These are phyloP conservation scores for Lodderomyces oxycetoniae DNA, from an alignment of 1,139 yeast genomes.

Conservation along the genomic window DNA sequence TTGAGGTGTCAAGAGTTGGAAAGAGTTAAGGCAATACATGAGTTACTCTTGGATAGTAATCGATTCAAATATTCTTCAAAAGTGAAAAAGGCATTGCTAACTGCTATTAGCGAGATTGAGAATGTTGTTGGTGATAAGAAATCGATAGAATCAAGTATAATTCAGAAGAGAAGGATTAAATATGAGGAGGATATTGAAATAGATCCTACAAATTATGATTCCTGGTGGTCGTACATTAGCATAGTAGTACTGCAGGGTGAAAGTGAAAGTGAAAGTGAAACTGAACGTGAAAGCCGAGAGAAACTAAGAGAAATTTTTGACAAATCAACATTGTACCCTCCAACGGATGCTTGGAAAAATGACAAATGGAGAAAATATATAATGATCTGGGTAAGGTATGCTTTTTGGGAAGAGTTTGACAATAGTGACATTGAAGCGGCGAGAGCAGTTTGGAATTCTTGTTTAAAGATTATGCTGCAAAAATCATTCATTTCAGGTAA, in stretches of 20 bases:
- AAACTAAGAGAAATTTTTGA: slow-evolving; percentile 31
- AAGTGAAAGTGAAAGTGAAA: background rate
- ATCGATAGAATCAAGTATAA: slow-evolving; percentile 49
- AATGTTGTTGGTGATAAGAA: slow-evolving; percentile 57
- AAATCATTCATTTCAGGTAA: slow-evolving; percentile 61
- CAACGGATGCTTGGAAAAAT: slow-evolving; percentile 30
- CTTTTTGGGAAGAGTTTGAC: slow-evolving; percentile 58
- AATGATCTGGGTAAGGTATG: slow-evolving; percentile 64
- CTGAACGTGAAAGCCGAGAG: slow-evolving; percentile 8
- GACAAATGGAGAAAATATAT: slow-evolving; percentile 66
- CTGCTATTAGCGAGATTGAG: slow-evolving; percentile 55
- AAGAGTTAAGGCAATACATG: slow-evolving; percentile 61
- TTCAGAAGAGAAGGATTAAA: slow-evolving; percentile 48
- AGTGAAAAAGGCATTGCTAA: slow-evolving; percentile 38
- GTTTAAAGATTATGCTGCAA: slow-evolving; percentile 53
- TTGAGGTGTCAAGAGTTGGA: slow-evolving; percentile 56
- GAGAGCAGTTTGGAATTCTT: slow-evolving; percentile 46
- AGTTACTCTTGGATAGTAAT: slow-evolving; percentile 38
- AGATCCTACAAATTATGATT: slow-evolving; percentile 60
- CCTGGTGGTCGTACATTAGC: slow-evolving; percentile 75
- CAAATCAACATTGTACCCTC: slow-evolving; percentile 36
- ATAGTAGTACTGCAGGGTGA: slow-evolving; percentile 27
- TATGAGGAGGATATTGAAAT: slow-evolving; percentile 26
- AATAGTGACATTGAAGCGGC: slow-evolving; percentile 41
- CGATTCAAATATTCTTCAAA: slow-evolving; percentile 35